Evolutionary conservation across 1,284 basidiomycete species (phyloP).

Genomic region (Trametes pubescens): DNA sequence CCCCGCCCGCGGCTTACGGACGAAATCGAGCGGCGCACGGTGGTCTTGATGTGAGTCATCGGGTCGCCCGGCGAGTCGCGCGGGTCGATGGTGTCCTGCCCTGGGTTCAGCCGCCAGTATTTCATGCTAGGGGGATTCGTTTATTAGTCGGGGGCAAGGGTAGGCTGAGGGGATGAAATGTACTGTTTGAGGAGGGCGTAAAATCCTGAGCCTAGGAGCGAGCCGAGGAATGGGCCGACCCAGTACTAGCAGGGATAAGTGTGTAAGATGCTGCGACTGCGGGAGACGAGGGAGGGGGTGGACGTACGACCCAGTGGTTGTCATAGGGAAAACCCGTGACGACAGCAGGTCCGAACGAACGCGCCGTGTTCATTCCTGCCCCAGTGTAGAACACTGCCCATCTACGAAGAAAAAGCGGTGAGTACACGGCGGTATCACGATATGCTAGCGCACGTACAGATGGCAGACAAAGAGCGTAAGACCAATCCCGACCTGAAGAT

Average conservation of each 20-base stretch:
- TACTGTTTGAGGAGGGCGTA: slow-evolving; percentile 67
- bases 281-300: too few species aligned
- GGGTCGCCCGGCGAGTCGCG: slow-evolving; percentile 50
- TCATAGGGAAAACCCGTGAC: slow-evolving; percentile 62
- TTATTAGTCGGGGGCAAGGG: neutral
- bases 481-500: slow-evolving; percentile 68
- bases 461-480: slow-evolving; percentile 74
- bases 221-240: slow-evolving; percentile 71
- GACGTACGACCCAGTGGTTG: slow-evolving; percentile 69
- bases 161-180: slow-evolving; percentile 35
- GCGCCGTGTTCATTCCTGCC: slow-evolving; percentile 74
- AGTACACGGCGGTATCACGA: neutral
- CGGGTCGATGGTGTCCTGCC: slow-evolving; percentile 54
- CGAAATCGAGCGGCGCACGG: slow-evolving; percentile 21
- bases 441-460: slow-evolving; percentile 51
- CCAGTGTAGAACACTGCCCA: slow-evolving; percentile 64
- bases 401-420: slow-evolving; percentile 20
- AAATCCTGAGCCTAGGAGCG: slow-evolving; percentile 63
- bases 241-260: slow-evolving; percentile 45
- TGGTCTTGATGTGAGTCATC: slow-evolving; percentile 30
- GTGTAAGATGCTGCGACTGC: neutral
- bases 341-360: slow-evolving; percentile 79
- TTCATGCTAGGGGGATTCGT: slow-evolving; percentile 45
- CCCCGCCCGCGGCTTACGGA: slow-evolving; percentile 11
- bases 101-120: slow-evolving; percentile 63